Percentiles rank a stretch among this genome's conserved stretches.
phyloP scores from a whole-genome alignment of 1,139 yeast genomes.

The Yamadazyma siamensis region DNA sequence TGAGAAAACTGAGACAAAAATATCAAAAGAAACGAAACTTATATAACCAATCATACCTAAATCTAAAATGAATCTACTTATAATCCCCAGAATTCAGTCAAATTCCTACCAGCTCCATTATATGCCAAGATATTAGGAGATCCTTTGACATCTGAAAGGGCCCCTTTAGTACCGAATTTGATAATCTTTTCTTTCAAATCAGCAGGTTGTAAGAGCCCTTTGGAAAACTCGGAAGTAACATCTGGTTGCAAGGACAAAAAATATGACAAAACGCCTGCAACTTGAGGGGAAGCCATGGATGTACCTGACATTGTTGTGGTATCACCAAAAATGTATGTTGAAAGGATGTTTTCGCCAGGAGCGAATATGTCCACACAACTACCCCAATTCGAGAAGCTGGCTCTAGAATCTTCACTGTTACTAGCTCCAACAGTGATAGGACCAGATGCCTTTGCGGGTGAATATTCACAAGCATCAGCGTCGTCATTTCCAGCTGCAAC shows the following conservation, averaged over 20 bases:
- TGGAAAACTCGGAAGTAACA: slow-evolving; percentile 67
- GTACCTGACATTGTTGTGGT: slow-evolving; percentile 95
- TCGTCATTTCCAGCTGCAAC: slow-evolving; percentile 90
- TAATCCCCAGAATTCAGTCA: slow-evolving; percentile 65
- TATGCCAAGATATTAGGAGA: slow-evolving; percentile 88
- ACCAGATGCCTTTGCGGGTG: slow-evolving; percentile 76
- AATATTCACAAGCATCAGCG: slow-evolving; percentile 79
- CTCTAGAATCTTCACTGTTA: slow-evolving; percentile 69
- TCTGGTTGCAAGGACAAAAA: slow-evolving; percentile 90
- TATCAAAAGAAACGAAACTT: background rate
- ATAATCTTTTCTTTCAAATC: slow-evolving; percentile 87
- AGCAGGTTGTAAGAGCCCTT: slow-evolving; percentile 68
- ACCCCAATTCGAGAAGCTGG: slow-evolving; percentile 81
- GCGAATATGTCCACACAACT: slow-evolving; percentile 83
- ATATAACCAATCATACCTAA: background rate
- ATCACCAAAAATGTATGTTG: slow-evolving; percentile 85
- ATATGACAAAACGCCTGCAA: slow-evolving; percentile 86
- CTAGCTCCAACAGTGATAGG: slow-evolving; percentile 85
- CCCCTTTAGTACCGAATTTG: slow-evolving; percentile 70
- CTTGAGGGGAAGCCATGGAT: slow-evolving; percentile 98
- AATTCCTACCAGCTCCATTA: slow-evolving; percentile 89
- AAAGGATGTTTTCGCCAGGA: slow-evolving; percentile 77
- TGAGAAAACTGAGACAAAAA: background rate
- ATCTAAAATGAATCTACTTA: slow-evolving; percentile 1
- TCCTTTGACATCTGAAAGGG: slow-evolving; percentile 67